Evolutionary conservation across 108 stramenopile species (phyloP).

Genomic region (Nitzschia putrida): DNA sequence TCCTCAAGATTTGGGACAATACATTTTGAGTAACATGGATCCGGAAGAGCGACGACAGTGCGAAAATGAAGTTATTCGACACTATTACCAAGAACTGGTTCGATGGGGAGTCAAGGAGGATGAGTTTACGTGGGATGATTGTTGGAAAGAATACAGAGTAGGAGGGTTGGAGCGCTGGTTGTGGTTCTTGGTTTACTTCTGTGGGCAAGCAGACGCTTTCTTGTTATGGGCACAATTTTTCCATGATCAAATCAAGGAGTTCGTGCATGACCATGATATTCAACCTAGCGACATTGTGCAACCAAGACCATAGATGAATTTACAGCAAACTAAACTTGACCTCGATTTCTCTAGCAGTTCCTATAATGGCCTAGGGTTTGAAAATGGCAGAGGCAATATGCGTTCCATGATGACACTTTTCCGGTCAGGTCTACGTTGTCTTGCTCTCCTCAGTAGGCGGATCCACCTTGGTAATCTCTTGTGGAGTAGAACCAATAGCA

Average conservation of each 20-base stretch:
- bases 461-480: too few relatives aligned
- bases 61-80: constrained; percentile 31
- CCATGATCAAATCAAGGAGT: constrained; percentile 60
- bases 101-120: constrained; percentile 3
- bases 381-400: too few relatives aligned
- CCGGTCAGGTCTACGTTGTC: too few relatives aligned
- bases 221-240: constrained; percentile 57
- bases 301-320: constrained; percentile 36
- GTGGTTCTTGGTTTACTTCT: constrained; percentile 61
- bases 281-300: constrained; percentile 30
- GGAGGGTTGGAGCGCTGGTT: constrained; percentile 65
- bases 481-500: too few relatives aligned
- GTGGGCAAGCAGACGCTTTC: constrained; percentile 27
- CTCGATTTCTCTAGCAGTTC: background rate
- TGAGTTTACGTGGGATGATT: constrained; percentile 34
- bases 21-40: constrained; percentile 53
- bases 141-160: constrained; percentile 51
- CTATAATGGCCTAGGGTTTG: too few relatives aligned
- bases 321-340: background rate
- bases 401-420: too few relatives aligned
- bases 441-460: too few relatives aligned
- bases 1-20: constrained; percentile 68
- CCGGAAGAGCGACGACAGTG: constrained; percentile 38
- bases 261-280: constrained; percentile 39
- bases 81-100: constrained; percentile 44